Percentiles rank a stretch among this genome's conserved stretches.
Conservation (phyloP, 768 basidiomycete species). For the Leccinum aurantiacum region DNA sequence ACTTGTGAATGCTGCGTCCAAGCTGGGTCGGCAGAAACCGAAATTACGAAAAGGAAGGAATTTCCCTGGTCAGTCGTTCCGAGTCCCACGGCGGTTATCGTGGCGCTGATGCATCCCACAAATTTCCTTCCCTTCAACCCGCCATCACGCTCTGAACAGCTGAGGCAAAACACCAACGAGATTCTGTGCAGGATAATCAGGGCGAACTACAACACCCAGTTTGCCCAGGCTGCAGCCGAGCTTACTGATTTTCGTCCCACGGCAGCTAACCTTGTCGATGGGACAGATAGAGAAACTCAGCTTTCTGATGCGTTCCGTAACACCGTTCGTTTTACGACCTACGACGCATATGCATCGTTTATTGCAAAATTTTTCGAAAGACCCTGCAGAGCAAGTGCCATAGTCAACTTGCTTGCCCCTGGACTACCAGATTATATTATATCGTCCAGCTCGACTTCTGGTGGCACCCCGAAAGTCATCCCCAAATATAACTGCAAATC, state of each 20-base stretch:
- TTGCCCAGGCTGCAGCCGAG: constrained; percentile 4
- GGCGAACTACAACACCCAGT: constrained; percentile 7
- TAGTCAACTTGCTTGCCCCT: constrained; percentile 16
- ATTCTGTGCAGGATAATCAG: constrained; percentile 4
- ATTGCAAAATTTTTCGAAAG: constrained; percentile 9
- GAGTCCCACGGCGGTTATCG: too few relatives aligned
- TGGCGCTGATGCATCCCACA: neutral
- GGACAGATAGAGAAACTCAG: neutral
- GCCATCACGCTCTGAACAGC: neutral
- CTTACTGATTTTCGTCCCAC: constrained; percentile 5
- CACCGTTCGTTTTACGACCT: constrained; percentile 13
- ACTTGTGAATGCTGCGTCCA: too few relatives aligned
- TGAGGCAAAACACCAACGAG: neutral
- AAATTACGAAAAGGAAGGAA: too few relatives aligned
- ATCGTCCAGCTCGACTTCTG: constrained; percentile 20
- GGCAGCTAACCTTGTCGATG: neutral
- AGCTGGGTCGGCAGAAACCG: too few relatives aligned
- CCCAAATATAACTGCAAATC: constrained; percentile 7
- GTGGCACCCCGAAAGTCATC: constrained; percentile 14
- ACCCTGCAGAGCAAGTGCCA: constrained; percentile 2
- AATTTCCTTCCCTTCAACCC: constrained; percentile 1
- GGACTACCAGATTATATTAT: constrained; percentile 20
- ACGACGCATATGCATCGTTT: constrained; percentile 17
- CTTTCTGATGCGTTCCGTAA: constrained; percentile 11
- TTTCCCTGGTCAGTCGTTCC: too few relatives aligned